These are phyloP conservation scores for Candida pseudofarinosa DNA, from an alignment of 805 yeast genomes.

Conservation along the genomic window DNA sequence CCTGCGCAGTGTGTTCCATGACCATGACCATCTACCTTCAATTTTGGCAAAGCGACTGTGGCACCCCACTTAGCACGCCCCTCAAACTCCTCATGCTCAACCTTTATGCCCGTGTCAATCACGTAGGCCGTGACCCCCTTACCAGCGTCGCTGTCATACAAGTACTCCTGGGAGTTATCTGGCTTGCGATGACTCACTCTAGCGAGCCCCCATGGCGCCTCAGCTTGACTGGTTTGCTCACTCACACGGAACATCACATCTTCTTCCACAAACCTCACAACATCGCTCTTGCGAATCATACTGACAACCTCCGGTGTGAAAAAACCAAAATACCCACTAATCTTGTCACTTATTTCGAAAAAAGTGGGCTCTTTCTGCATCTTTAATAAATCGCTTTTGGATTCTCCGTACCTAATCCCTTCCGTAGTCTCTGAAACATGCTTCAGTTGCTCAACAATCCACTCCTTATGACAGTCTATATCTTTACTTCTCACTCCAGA, in stretches of 20 bases:
- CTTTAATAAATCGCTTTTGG: constrained; percentile 39
- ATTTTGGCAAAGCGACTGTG: constrained; percentile 32
- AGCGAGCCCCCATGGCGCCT: constrained; percentile 41
- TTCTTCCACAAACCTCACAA: constrained; percentile 34
- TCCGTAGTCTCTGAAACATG: background rate
- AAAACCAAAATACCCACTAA: constrained; percentile 80
- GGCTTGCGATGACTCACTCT: constrained; percentile 33
- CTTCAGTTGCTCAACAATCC: constrained; percentile 43
- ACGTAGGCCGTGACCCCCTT: constrained; percentile 66
- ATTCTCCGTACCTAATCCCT: background rate
- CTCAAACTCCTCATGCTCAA: constrained; percentile 58
- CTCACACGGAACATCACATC: constrained; percentile 34
- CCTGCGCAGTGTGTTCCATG: constrained; percentile 97
- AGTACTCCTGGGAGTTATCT: constrained; percentile 22
- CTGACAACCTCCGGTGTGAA: constrained; percentile 36
- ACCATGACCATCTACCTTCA: constrained; percentile 62
- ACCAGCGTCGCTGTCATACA: constrained; percentile 38
- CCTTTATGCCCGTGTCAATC: constrained; percentile 78
- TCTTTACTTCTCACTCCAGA: constrained; percentile 50
- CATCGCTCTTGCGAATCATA: constrained; percentile 8
- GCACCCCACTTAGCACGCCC: constrained; percentile 56
- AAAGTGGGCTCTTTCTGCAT: constrained; percentile 30
- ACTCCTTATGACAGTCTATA: constrained; percentile 56
- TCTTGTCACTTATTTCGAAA: constrained; percentile 51
- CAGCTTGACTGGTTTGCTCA: constrained; percentile 32